Percentiles rank a stretch among this genome's conserved stretches.
Evolutionary conservation across 2,329 filamentous ascomycete species (phyloP).

Genomic region (Pseudogymnoascus sp.): DNA sequence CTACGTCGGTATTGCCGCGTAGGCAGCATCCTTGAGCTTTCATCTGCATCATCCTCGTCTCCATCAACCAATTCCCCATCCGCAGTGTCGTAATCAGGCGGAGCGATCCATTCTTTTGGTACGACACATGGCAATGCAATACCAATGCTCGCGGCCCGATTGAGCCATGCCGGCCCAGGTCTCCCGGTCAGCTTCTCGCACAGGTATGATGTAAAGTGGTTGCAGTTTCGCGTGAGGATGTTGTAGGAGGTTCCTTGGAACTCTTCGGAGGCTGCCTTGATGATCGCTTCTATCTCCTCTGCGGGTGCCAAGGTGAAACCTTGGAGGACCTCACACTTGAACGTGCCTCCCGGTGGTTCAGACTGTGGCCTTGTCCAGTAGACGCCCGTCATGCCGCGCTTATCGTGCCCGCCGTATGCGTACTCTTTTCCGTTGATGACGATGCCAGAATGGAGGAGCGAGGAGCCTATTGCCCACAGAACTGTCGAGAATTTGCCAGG

Average conservation of each 20-base stretch:
- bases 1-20: conserved; percentile 17
- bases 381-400: conserved; percentile 62
- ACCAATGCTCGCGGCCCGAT: conserved; percentile 75
- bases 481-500: conserved; percentile 66
- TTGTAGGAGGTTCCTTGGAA: conserved; percentile 75
- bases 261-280: conserved; percentile 58
- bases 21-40: conserved; percentile 50
- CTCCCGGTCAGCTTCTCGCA: conserved; percentile 64
- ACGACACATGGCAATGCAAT: conserved; percentile 75
- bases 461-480: conserved; percentile 69
- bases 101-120: conserved; percentile 71
- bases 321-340: conserved; percentile 65
- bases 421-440: conserved; percentile 76
- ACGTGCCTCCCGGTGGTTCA: conserved; percentile 69
- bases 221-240: conserved; percentile 76
- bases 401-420: conserved; percentile 75
- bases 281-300: conserved; percentile 61
- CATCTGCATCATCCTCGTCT: conserved; percentile 40
- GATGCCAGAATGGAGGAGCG: conserved; percentile 73
- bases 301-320: conserved; percentile 65
- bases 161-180: conserved; percentile 66
- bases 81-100: conserved; percentile 65
- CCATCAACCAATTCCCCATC: conserved; percentile 56
- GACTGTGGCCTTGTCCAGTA: conserved; percentile 71
- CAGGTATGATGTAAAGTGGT: conserved; percentile 75